Evolutionary conservation across 2,329 filamentous ascomycete species (phyloP), one percentile per base, ranked within the genome.

Genomic region (Chaetomium olivaceum): DNA sequence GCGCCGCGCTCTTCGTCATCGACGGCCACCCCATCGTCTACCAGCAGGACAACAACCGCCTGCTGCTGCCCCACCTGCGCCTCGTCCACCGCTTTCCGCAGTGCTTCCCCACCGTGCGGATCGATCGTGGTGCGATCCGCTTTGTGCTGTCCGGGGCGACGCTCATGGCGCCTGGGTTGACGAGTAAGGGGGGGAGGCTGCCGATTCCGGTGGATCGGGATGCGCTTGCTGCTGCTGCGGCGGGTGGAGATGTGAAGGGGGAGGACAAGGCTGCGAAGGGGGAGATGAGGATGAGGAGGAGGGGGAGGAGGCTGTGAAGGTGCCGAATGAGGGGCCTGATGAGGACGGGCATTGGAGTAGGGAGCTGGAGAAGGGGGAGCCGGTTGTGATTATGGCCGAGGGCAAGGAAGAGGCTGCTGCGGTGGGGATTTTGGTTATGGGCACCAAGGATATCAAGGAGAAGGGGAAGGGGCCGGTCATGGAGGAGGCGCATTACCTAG

Each of bases 381-480:
- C 95, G 1, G 95, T 97, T 8, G 91, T 94, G 5, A 86, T 99
- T 21, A 89, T 89, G 81, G 93, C 95, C 0, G 95, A 99, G 83
- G 95, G 95, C 8, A 99, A 99, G 82, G 87, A 90, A 73, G 89
- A 94, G 80, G 92, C 93, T 6, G 97, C 93, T 78, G 87, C 96
- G 63, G 90, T 99, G 0, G 95, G 95, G 0, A 82, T 91, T 69
- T 76, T 99, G 76, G 92, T 92, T 73, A 87, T 90, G 74, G 90
- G 93, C 3, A 97, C 95, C 0, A 89, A 89, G 78, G 93, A 97
- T 79, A 93, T 97, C 77, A 97, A 95, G 85, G 89, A 88, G 71
- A 94, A 94, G 81, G 93, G 92, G 71, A 98, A 98, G 81, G 95
- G 95, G 0, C 91, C 93, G 6, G 95, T 93, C 19, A 91, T 98